phyloP scores from a whole-genome alignment of 345 rosid species.

The Salix udensis region DNA sequence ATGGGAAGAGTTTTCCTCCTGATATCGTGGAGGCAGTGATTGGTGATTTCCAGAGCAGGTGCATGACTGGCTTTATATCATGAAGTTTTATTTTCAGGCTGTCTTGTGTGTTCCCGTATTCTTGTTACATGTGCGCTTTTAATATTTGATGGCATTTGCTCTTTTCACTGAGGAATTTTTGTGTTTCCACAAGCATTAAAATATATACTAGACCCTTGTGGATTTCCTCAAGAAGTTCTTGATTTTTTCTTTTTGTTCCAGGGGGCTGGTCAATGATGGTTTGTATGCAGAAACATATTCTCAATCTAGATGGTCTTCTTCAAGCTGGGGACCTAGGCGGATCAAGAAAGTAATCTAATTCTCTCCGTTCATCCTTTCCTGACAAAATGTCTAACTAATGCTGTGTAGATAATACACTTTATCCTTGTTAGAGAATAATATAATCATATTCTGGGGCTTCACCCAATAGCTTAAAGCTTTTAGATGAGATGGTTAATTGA shows the following conservation, averaged over 20 bases:
- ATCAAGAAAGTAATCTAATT: conserved; percentile 66
- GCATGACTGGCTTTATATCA: not conserved
- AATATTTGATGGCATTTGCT: not conserved
- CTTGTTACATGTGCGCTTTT: not conserved
- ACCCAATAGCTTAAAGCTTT: too few species aligned
- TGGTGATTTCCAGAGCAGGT: conserved; percentile 57
- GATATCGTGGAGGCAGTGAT: conserved; percentile 47
- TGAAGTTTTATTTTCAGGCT: not conserved
- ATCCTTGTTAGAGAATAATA: too few species aligned
- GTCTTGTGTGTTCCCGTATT: not conserved
- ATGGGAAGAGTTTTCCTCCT: conserved; percentile 51
- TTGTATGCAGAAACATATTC: conserved; percentile 70
- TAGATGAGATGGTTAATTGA: too few species aligned
- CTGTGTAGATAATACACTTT: too few species aligned
- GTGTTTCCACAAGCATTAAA: not conserved
- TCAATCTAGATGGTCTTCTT: conserved; percentile 78
- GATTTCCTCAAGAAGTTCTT: not conserved
- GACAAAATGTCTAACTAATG: not conserved
- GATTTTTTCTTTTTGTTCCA: conserved; percentile 24
- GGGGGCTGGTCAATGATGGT: conserved; percentile 77
- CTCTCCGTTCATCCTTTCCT: not conserved
- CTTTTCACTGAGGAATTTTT: not conserved
- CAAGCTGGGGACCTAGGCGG: conserved; percentile 84
- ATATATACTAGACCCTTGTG: not conserved
- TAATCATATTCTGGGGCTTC: too few species aligned